Base-by-base conservation (phyloP, 1,139 yeast species). In the Yarrowia galli region DNA sequence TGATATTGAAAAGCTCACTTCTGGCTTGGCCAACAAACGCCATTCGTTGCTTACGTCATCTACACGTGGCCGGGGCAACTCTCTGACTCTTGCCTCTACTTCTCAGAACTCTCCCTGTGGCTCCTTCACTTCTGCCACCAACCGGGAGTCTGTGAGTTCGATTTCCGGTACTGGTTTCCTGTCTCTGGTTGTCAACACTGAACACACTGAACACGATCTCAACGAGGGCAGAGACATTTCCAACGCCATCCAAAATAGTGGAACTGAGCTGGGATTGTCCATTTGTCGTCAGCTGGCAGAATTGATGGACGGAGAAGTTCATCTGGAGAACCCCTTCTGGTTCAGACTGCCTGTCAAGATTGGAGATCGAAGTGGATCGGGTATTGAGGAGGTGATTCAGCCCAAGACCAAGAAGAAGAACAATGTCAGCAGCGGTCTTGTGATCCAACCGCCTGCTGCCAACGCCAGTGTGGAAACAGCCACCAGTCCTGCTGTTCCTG, bases 191-290 rank as follows among this genome's bases (percentile, higher is more conserved):
- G 66, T 61, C 46, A 61, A 61, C 46, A 61, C 66, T 0, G n/a
- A 12, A 9, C 66, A 61, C 25, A 61, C 66, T 1, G 66, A 61
- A 10, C 56, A 46, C 22, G 66, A 61, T 25, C 56, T 61, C 20
- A 61, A 61, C 46, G 66, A 61, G 25, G 66, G 66, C 45, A 49
- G 23, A 9, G 66, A 61, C 36, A 38, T 61, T 46, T 46, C 66
- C 23, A 61, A 61, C 36, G 54, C 56, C 10, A 61, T 61, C 7
- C 66, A 61, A 22, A 46, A 48, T 46, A 32, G 45, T 68, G 98
- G 98, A 73, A 93, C 97, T 0, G 98, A 98, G 13, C 81, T 92
- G 68, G 98, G 98, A 1, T 82, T 92, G 67, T 90, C 97, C 0
- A 93, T 93, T 74, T 93, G 97, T 77, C 84, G 92, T 68, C 97